phyloP scores from a whole-genome alignment of 1,284 basidiomycete species.

The Paramarasmius palmivorus region DNA sequence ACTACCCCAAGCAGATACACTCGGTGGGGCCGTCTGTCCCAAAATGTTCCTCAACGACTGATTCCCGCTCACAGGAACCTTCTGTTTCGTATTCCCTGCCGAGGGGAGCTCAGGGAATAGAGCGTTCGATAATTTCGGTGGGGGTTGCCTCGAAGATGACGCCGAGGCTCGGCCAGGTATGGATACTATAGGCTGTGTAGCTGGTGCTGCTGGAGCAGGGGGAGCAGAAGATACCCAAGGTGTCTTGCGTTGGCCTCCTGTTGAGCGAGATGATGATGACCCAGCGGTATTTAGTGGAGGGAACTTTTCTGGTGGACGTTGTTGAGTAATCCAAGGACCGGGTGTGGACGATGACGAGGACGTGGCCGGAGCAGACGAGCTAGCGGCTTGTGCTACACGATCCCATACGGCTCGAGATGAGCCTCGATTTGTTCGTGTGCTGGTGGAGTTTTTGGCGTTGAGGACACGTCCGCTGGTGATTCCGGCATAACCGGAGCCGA shows the following conservation, averaged over 20 bases:
- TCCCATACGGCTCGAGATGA: constrained; percentile 78
- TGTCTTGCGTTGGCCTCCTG: constrained; percentile 25
- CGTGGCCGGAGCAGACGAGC: constrained; percentile 46
- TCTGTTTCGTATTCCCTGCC: constrained; percentile 38
- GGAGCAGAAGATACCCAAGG: constrained; percentile 19
- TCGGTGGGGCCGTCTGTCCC: constrained; percentile 48
- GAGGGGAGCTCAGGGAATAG: constrained; percentile 76
- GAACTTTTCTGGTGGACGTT: constrained; percentile 39
- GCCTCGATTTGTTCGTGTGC: constrained; percentile 45
- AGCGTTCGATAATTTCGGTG: constrained; percentile 51
- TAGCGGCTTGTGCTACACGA: constrained; percentile 84
- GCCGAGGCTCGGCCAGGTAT: constrained; percentile 20
- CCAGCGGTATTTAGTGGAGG: constrained; percentile 40
- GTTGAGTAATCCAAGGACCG: constrained; percentile 22
- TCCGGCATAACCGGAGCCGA: constrained; percentile 70
- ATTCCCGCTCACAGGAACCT: constrained; percentile 63
- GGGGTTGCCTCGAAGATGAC: constrained; percentile 25
- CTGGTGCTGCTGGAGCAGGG: constrained; percentile 16
- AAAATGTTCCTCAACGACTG: constrained; percentile 70
- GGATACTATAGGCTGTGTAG: constrained; percentile 17
- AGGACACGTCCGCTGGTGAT: constrained; percentile 81
- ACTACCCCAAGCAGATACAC: constrained; percentile 49
- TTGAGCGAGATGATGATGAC: constrained; percentile 27
- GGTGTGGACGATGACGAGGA: constrained; percentile 22
- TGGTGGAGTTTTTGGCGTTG: constrained; percentile 78